Base-by-base conservation (phyloP, 2,329 filamentous ascomycete genomes). In the Incumbomyces delicatus region DNA sequence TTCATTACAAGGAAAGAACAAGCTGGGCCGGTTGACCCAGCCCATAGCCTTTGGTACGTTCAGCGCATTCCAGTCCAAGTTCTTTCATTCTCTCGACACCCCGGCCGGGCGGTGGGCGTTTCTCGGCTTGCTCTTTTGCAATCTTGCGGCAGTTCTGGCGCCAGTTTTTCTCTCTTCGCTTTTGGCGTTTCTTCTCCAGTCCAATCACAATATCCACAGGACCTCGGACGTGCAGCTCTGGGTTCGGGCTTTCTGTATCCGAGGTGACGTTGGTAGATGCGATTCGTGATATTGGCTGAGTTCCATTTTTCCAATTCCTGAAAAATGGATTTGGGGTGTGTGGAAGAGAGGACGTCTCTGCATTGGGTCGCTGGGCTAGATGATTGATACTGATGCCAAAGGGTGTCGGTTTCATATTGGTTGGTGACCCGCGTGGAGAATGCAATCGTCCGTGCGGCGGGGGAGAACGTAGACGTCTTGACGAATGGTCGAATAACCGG, bases 171-270 rank as follows among this genome's bases (percentile, higher is more conserved):
- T 96, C 89, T 68, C 85, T 88, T 57, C 92, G 85, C 54, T 92
- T 82, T 69, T 92, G 86, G 20, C 89, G 83, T 71, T 95, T 96
- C 66, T 86, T 83, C 70, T 98, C 92, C 1, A 98, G 77, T 7
- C 92, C 92, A 65, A 95, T 94, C 66, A 95, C 86, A 51, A 95
- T 98, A 65, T 96, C 92, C 56, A 98, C 94, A 31, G 92, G 89
- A n/a, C 88, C 87, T 52, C 92, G 85, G 8, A 87, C 77, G 53
- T 92, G 87, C 35, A 79, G 69, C 42, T 82, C 75, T 12, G 64
- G 63, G 58, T 61, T 50, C 56, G 61, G 38, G 29, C 46, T 41
- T 22, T 53, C 51, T 18, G 31, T 27, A 16, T 43, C 47, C 13
- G 54, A 53, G 5, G 50, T 55, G 8, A 50, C 51, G n/a, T 48